These are phyloP conservation scores for Ophiocordyceps robertsii DNA, from an alignment of 2,329 filamentous ascomycete genomes.

Conservation along the genomic window DNA sequence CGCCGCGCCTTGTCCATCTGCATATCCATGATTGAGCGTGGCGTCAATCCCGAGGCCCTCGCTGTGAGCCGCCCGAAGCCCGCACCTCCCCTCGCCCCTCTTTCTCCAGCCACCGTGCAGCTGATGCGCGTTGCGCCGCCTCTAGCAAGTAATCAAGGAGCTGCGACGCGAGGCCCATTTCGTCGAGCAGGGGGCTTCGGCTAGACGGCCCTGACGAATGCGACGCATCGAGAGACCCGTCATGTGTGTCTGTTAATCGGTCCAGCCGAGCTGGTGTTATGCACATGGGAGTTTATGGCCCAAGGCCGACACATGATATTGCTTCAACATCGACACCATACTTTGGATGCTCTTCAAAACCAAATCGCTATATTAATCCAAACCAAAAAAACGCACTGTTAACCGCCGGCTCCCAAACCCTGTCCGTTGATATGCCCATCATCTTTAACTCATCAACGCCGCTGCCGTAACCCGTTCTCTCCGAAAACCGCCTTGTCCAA, in stretches of 20 bases:
- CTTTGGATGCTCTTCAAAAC: not conserved
- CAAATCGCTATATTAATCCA: not conserved
- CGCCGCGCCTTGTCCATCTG: constrained; percentile 85
- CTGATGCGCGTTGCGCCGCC: not conserved
- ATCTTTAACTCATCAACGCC: not conserved
- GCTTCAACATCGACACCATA: not conserved
- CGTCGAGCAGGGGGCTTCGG: constrained; percentile 24
- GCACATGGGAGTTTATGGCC: not conserved
- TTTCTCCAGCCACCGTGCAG: not conserved
- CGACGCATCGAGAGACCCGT: not conserved
- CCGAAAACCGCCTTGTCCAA: not conserved
- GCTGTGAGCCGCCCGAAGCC: constrained; percentile 68
- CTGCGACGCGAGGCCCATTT: constrained; percentile 40
- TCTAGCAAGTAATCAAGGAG: constrained; percentile 45
- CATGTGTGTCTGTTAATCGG: not conserved
- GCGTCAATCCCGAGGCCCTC: constrained; percentile 87
- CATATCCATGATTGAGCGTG: constrained; percentile 93
- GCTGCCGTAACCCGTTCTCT: not conserved
- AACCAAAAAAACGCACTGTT: not conserved
- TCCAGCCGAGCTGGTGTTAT: not conserved
- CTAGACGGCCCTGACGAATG: not conserved
- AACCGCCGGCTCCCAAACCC: not conserved
- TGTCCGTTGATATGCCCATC: not conserved
- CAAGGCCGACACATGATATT: not conserved
- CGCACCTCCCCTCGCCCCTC: no score